Evolutionary conservation across 768 basidiomycete genomes (phyloP).

Genomic region (Russula virescens): DNA sequence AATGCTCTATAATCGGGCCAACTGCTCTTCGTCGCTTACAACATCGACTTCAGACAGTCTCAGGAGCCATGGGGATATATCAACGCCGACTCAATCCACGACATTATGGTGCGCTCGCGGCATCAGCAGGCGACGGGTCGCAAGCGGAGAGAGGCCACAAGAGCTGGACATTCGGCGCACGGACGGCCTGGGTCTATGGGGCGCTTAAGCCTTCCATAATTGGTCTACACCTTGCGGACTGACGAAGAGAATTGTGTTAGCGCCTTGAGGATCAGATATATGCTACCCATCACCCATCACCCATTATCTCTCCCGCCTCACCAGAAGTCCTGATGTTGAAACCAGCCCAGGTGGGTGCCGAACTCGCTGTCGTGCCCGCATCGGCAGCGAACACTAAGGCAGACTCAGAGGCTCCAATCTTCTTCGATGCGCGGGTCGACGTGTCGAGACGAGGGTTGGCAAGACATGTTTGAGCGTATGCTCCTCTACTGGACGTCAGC

Average conservation of each 20-base stretch:
- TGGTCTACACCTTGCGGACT: no score
- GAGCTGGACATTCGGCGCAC: constrained; percentile 82
- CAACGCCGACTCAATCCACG: constrained; percentile 69
- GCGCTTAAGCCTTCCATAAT: constrained; percentile 51
- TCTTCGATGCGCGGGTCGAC: constrained; percentile 73
- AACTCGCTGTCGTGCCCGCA: constrained; percentile 11
- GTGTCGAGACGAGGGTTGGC: constrained; percentile 72
- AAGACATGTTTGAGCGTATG: constrained; percentile 63
- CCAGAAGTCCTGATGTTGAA: constrained; percentile 29
- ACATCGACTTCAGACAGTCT: constrained; percentile 71
- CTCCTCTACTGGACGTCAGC: constrained; percentile 61
- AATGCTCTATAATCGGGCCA: constrained; percentile 66
- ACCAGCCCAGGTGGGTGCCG: constrained; percentile 19
- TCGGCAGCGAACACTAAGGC: constrained; percentile 32
- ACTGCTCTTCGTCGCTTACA: constrained; percentile 75
- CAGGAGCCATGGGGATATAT: constrained; percentile 88
- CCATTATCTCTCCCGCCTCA: constrained; percentile 46
- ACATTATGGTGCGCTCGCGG: constrained; percentile 49
- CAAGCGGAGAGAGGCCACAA: constrained; percentile 41
- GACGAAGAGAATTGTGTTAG: constrained; percentile 32
- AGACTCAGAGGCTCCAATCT: constrained; percentile 41
- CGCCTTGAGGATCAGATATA: constrained; percentile 78
- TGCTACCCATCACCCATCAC: constrained; percentile 68
- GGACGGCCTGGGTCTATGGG: constrained; percentile 82
- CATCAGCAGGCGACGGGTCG: constrained; percentile 30